Base-by-base conservation (phyloP, 306 rosid species). In the Myrica gale region DNA sequence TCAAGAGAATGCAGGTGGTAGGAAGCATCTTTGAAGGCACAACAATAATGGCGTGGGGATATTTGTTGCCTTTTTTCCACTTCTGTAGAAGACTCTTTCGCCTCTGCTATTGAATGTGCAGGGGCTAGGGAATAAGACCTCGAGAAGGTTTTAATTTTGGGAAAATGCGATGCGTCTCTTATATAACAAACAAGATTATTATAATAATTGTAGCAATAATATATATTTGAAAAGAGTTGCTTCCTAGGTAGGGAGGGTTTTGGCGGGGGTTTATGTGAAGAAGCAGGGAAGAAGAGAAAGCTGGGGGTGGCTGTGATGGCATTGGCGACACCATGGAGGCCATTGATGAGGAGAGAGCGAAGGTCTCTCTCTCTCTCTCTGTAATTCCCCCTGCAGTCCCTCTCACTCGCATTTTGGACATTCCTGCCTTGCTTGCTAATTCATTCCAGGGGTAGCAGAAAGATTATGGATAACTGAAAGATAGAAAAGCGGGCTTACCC, bases 1-100 rank as follows among this genome's bases (percentile, higher is more conserved):
- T 73, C 69, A 96, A 84, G 82, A 92, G 90, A 96, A 96, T 88
- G 87, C 85, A 86, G 86, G 71, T 78, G 44, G 85, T 68, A 45
- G 82, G 84, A 77, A 84, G 75, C 97, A 92, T 92, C 63, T 73
- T 88, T 78, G 79, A 68, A 79, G 3, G 76, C 75, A 65, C 75
- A 70, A 63, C 52, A 84, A 85, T 78, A 75, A 63, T 54, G 71
- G 75, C 45, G 71, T 48, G 47, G 23, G 54, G 71, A 26, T 72
- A 5, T 78, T 45, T 55, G 37, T 32, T 16, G 23, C 54, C 56
- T 68, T 42, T 60, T 69, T 50, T 73, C 21, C 69, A 56, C 20
- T 71, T 79, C 76, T 26, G 69, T 41, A 20, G 37, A 53, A 76
- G 63, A 76, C 80, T 20, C 41, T 73, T 52, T n/a, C 3, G 69